Evolutionary conservation across 2,329 filamentous ascomycete genomes (phyloP), one percentile per base, ranked within the genome.

Genomic region (Trichoderma pleuroti): DNA sequence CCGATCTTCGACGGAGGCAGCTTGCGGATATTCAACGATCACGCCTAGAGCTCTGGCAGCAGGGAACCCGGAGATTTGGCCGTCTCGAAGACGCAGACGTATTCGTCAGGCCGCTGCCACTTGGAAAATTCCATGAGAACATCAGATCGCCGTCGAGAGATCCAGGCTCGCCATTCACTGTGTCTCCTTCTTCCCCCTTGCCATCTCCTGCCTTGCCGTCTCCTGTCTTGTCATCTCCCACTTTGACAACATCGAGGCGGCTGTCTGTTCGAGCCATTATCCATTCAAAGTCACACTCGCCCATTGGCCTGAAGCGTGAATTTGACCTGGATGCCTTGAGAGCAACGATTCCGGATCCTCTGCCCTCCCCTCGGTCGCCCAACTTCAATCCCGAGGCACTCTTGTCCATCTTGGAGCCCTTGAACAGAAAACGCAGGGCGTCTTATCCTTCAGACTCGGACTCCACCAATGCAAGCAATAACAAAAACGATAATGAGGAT

Each of bases 241-340:
- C 49, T 24, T 66, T 62, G 16, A 26, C 56, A 14, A 21, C 26
- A 2, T 16, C 39, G 8, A 72, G 72, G n/a, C 74, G 67, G 10
- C 64, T 78, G 42, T 76, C 74, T n/a, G 75, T 77, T 4, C 74
- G 75, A 8, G 77, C 77, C 9, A 73, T 78, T 16, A 74, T 80
- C 34, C 78, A 76, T 34, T 79, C 79, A 6, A 72, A 74, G 30
- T 81, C 82, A 2, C 79, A 82, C 21, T 81, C 82, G 61, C 80
- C 86, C 1, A 84, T 87, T 72, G 74, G 84, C 0, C 79, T 90
- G 21, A 81, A 83, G 73, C 82, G 86, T 34, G 82, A 81, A 21
- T 86, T 89, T 71, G 81, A 88, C 71, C 77, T 88, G 16, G 79
- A 83, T 30, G 79, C 83, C 72, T 77, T 88, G 11, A 80, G 83